phyloP scores from a whole-genome alignment of 805 yeast genomes.

The Pichia pseudocactophila region DNA sequence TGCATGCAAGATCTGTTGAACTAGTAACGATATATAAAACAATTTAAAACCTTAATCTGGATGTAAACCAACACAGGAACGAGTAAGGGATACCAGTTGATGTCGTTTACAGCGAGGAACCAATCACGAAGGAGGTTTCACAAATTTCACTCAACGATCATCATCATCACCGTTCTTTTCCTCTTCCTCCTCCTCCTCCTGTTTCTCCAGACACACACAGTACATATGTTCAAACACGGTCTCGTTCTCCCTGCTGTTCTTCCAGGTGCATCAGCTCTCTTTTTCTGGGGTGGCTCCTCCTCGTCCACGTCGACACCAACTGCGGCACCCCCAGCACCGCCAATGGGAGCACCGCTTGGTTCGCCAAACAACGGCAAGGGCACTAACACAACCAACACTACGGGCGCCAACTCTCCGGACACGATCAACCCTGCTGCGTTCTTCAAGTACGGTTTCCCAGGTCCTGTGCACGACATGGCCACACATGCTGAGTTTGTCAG shows the following conservation, averaged over 20 bases:
- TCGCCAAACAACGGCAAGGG: constrained; percentile 8
- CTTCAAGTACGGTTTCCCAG: constrained; percentile 91
- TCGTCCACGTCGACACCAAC: constrained; percentile 12
- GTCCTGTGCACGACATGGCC: constrained; percentile 82
- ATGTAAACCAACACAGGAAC: too few relatives aligned
- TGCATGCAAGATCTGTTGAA: too few relatives aligned
- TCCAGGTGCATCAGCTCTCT: constrained; percentile 20
- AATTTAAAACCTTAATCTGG: too few relatives aligned
- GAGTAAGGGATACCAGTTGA: too few relatives aligned
- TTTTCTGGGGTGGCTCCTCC: constrained; percentile 23
- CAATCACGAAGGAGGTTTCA: too few relatives aligned
- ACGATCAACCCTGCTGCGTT: constrained; percentile 67
- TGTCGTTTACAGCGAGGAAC: too few relatives aligned
- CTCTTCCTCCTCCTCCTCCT: not conserved
- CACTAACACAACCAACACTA: constrained; percentile 18
- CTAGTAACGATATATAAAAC: too few relatives aligned
- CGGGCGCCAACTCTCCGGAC: constrained; percentile 12
- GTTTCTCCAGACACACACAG: too few relatives aligned
- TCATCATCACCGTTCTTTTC: not conserved
- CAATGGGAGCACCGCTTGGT: constrained; percentile 11
- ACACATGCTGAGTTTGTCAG: constrained; percentile 70
- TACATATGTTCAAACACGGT: constrained; percentile 12
- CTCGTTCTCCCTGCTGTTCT: constrained; percentile 14
- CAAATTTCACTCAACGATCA: not conserved
- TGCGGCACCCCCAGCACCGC: constrained; percentile 13